These are phyloP conservation scores for Hypomyces perniciosus DNA, from an alignment of 2,329 filamentous ascomycete species.

Conservation along the genomic window DNA sequence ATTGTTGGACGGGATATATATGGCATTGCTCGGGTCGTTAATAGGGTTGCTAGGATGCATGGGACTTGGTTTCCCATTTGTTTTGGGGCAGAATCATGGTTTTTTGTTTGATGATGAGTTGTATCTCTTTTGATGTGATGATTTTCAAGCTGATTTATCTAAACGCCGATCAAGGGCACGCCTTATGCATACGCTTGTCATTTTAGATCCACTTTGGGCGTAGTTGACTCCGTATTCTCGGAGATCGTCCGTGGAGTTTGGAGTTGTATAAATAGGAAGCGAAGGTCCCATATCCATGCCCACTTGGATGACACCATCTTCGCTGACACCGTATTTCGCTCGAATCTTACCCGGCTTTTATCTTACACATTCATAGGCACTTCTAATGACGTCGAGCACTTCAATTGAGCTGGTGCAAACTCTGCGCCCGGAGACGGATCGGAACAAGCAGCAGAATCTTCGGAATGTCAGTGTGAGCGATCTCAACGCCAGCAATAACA, in stretches of 20 bases:
- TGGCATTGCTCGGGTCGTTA: not conserved
- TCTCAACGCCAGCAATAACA: not conserved
- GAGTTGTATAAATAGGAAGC: too few species aligned
- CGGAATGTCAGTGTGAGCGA: too few species aligned
- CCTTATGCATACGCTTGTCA: not conserved
- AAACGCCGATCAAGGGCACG: not conserved
- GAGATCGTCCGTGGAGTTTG: too few species aligned
- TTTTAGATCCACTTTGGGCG: too few species aligned
- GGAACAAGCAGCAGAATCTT: not conserved
- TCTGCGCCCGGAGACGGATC: not conserved
- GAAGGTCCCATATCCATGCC: too few species aligned
- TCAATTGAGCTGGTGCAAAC: not conserved
- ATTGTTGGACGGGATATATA: not conserved
- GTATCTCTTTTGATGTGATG: not conserved
- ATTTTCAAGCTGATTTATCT: not conserved
- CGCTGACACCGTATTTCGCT: not conserved
- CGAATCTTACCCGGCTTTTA: not conserved
- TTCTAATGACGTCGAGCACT: not conserved
- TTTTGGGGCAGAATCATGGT: not conserved
- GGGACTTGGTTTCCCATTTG: not conserved
- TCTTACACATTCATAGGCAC: too few species aligned
- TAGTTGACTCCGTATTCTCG: too few species aligned
- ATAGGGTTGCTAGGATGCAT: not conserved
- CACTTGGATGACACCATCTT: too few species aligned
- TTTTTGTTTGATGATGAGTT: not conserved